phyloP scores from a whole-genome alignment of 164 flowering plant genomes.

The Nymphaea thermarum region DNA sequence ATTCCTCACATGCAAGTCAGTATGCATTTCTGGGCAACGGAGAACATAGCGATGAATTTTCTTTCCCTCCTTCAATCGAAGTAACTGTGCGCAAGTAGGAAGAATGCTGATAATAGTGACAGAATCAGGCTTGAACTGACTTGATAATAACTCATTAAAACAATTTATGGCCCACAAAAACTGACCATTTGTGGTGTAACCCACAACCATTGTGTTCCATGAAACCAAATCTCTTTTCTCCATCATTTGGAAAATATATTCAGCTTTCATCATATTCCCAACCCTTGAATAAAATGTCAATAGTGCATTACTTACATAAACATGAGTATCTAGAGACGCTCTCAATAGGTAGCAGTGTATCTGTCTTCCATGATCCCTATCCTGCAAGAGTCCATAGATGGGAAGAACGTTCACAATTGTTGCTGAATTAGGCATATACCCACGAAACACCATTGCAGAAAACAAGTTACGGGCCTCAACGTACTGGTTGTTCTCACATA shows the following conservation, averaged over 20 bases:
- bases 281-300: slow-evolving; percentile 58
- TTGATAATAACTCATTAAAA: slow-evolving; percentile 31
- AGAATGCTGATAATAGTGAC: slow-evolving; percentile 52
- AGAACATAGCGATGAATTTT: slow-evolving; percentile 49
- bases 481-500: slow-evolving; percentile 36
- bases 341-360: slow-evolving; percentile 44
- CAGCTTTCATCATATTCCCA: slow-evolving; percentile 40
- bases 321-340: slow-evolving; percentile 23
- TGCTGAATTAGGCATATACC: slow-evolving; percentile 41
- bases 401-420: slow-evolving; percentile 60
- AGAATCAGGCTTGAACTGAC: slow-evolving; percentile 26
- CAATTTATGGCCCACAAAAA: slow-evolving; percentile 35
- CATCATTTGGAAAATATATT: slow-evolving; percentile 38
- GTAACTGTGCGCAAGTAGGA: slow-evolving; percentile 48
- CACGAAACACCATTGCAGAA: slow-evolving; percentile 30
- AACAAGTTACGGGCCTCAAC: slow-evolving; percentile 37
- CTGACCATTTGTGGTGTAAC: slow-evolving; percentile 40
- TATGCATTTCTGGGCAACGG: slow-evolving; percentile 20
- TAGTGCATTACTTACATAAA: slow-evolving; percentile 51
- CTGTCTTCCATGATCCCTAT: slow-evolving; percentile 30
- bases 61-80: slow-evolving; percentile 28
- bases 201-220: slow-evolving; percentile 77
- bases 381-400: slow-evolving; percentile 35
- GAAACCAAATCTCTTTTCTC: slow-evolving; percentile 52
- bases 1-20: slow-evolving; percentile 45